Evolutionary conservation across 225 moss, liverwort and hornwort species (phyloP).

Genomic region (Lunularia cruciata): DNA sequence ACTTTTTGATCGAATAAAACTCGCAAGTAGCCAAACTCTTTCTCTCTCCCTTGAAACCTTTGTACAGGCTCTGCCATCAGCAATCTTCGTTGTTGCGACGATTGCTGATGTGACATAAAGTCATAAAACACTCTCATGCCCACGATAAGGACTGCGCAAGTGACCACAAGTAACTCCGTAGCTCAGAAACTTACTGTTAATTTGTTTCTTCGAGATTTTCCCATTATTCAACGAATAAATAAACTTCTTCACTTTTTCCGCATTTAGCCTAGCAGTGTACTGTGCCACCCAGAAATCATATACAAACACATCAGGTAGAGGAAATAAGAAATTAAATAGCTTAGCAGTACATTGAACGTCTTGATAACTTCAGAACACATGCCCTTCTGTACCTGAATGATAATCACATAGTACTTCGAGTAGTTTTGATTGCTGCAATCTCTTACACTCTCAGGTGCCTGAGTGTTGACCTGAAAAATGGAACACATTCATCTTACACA

Average conservation of each 20-base stretch:
- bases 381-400: slow-evolving; percentile 58
- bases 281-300: slow-evolving; percentile 31
- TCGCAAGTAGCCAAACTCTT: too few species aligned
- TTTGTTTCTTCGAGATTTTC: slow-evolving; percentile 77
- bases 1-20: too few species aligned
- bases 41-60: too few species aligned
- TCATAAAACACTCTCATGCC: too few species aligned
- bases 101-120: too few species aligned
- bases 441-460: slow-evolving; percentile 70
- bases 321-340: too few species aligned
- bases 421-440: slow-evolving; percentile 83
- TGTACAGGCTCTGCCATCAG: too few species aligned
- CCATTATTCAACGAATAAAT: slow-evolving; percentile 76
- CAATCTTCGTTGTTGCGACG: too few species aligned
- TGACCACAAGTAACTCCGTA: too few species aligned
- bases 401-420: slow-evolving; percentile 86
- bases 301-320: neutral
- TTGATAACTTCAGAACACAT: neutral
- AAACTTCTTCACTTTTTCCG: slow-evolving; percentile 86
- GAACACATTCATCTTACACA: too few species aligned
- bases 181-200: slow-evolving; percentile 79
- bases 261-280: slow-evolving; percentile 85
- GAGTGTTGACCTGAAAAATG: slow-evolving; percentile 75
- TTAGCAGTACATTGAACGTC: neutral
- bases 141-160: too few species aligned